Percentiles rank a stretch among this genome's conserved stretches.
Evolutionary conservation across 2,329 filamentous ascomycete genomes (phyloP).

Genomic region (Phyllosticta citriasiana): DNA sequence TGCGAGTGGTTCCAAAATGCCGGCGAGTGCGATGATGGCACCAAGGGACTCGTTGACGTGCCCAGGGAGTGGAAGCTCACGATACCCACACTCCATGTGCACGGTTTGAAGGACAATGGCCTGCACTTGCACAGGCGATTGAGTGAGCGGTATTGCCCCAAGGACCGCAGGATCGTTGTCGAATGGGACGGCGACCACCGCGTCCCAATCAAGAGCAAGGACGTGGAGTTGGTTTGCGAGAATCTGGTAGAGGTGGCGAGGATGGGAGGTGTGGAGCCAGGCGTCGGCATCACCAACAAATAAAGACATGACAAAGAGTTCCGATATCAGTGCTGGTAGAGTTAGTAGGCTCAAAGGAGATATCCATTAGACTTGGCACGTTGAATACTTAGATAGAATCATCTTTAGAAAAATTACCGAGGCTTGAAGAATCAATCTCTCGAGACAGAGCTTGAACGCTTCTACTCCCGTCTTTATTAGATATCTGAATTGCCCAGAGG

Average conservation of each 20-base stretch:
- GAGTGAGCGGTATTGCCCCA: slow-evolving; percentile 49
- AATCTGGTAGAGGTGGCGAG: neutral
- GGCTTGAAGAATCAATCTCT: too few species aligned
- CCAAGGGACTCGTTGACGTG: slow-evolving; percentile 21
- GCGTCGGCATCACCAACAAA: neutral
- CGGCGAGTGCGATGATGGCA: slow-evolving; percentile 24
- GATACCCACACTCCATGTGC: slow-evolving; percentile 57
- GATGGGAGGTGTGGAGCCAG: slow-evolving; percentile 7
- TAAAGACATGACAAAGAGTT: neutral
- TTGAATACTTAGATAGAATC: neutral
- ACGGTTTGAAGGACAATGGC: slow-evolving; percentile 52
- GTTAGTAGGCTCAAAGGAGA: neutral
- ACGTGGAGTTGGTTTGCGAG: slow-evolving; percentile 38
- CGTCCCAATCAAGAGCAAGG: slow-evolving; percentile 56
- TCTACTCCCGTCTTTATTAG: too few species aligned
- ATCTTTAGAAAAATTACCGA: neutral
- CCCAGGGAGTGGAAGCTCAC: slow-evolving; percentile 36
- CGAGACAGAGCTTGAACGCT: too few species aligned
- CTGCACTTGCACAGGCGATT: slow-evolving; percentile 49
- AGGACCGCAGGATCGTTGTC: slow-evolving; percentile 45
- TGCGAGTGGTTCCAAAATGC: slow-evolving; percentile 31
- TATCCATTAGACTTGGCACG: neutral
- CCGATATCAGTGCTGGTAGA: neutral
- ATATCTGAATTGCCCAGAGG: too few species aligned
- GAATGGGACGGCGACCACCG: slow-evolving; percentile 68